Conservation (phyloP, 2,329 filamentous ascomycete genomes). For the Didymella pomorum region DNA sequence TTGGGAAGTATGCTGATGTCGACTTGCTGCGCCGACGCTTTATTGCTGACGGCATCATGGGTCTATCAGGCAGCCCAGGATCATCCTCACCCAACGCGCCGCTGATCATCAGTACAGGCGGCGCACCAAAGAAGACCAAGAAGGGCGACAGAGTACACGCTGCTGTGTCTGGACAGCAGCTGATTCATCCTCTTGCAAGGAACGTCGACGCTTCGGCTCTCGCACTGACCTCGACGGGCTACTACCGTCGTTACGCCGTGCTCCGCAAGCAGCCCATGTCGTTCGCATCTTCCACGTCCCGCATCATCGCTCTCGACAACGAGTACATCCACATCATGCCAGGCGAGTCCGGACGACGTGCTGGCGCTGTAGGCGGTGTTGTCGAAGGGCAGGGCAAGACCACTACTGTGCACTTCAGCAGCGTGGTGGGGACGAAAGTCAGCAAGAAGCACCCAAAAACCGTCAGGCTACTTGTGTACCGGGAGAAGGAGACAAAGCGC, state of each 20-base stretch:
- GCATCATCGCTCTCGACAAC: conserved; percentile 79
- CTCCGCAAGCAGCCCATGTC: conserved; percentile 85
- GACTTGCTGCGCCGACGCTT: conserved; percentile 80
- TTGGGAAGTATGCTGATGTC: conserved; percentile 77
- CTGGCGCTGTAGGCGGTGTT: conserved; percentile 45
- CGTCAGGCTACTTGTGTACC: conserved; percentile 81
- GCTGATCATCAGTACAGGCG: conserved; percentile 63
- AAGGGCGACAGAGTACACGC: conserved; percentile 61
- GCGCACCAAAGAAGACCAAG: conserved; percentile 58
- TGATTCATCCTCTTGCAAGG: conserved; percentile 70
- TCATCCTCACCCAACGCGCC: conserved; percentile 74
- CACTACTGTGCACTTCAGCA: conserved; percentile 82
- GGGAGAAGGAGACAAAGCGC: conserved; percentile 76
- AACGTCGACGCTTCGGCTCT: conserved; percentile 57
- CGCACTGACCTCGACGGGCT: conserved; percentile 48
- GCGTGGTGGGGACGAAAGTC: conserved; percentile 83
- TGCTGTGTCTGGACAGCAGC: conserved; percentile 58
- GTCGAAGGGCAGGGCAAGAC: conserved; percentile 66
- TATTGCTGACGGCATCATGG: conserved; percentile 74
- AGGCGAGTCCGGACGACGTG: conserved; percentile 58
- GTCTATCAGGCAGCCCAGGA: conserved; percentile 73
- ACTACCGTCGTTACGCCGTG: conserved; percentile 79
- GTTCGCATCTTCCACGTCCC: conserved; percentile 77
- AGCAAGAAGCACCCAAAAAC: conserved; percentile 80
- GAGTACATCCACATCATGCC: conserved; percentile 90